A percentile compares a stretch with the other conserved stretches of the same genome.
Evolutionary conservation across 2,329 filamentous ascomycete species (phyloP).

Genomic region (Phyllosticta capitalensis): DNA sequence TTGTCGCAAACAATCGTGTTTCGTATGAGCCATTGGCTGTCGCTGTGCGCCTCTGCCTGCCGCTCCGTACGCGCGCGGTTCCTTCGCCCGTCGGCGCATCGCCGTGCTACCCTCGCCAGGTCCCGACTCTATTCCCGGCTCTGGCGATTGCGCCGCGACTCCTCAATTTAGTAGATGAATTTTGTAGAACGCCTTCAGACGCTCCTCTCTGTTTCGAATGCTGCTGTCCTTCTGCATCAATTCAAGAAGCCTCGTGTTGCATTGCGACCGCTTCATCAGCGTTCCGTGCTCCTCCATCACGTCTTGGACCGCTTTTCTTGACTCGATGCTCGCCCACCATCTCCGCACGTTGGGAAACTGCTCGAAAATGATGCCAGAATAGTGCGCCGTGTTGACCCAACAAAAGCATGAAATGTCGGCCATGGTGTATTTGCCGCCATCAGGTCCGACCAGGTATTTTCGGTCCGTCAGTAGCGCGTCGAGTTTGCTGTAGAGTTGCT

Average conservation of each 20-base stretch:
- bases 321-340: conserved; percentile 35
- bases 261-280: conserved; percentile 32
- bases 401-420: conserved; percentile 38
- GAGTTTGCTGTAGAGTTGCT: conserved; percentile 37
- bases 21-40: conserved; percentile 1
- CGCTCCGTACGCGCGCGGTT: conserved; percentile 3
- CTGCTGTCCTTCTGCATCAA: conserved; percentile 39
- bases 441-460: conserved; percentile 38
- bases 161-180: neutral
- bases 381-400: conserved; percentile 34
- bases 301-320: conserved; percentile 33
- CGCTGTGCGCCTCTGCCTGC: conserved; percentile 2
- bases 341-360: conserved; percentile 34
- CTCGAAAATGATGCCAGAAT: conserved; percentile 33
- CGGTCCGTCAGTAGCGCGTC: conserved; percentile 26
- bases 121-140: neutral
- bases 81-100: neutral
- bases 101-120: conserved; percentile 2
- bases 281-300: conserved; percentile 23
- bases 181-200: conserved; percentile 28
- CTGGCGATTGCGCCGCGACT: neutral
- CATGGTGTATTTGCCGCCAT: conserved; percentile 35
- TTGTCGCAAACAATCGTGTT: conserved; percentile 2
- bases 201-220: conserved; percentile 37
- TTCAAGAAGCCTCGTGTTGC: conserved; percentile 22